phyloP scores from a whole-genome alignment of 345 rosid species.

The Dipteronia dyeriana region DNA sequence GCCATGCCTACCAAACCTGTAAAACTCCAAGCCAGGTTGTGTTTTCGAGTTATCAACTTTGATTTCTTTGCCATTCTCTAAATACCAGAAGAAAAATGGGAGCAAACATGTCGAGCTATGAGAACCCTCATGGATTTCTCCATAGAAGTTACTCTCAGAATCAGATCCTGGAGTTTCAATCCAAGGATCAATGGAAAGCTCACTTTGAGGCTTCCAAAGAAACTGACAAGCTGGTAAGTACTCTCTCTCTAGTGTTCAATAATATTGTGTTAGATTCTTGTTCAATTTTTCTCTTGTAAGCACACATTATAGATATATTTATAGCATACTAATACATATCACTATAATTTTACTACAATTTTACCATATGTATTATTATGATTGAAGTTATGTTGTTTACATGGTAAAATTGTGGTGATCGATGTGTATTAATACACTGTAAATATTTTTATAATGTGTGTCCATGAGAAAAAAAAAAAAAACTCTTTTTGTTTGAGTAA shows the following conservation, averaged over 20 bases:
- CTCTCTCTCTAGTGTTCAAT: not conserved
- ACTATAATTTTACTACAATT: no score
- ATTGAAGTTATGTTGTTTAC: no score
- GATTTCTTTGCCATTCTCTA: not conserved
- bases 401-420: no score
- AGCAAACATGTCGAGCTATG: slow-evolving; percentile 14
- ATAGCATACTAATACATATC: no score
- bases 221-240: slow-evolving; percentile 59
- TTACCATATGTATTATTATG: no score
- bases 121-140: not conserved
- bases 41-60: not conserved
- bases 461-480: no score
- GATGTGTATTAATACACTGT: no score
- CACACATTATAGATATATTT: no score
- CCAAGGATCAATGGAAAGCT: slow-evolving; percentile 57
- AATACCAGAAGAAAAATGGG: slow-evolving; percentile 26
- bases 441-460: no score
- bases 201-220: slow-evolving; percentile 53
- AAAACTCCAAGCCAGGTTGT: not conserved
- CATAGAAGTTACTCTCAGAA: slow-evolving; percentile 9
- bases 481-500: not conserved
- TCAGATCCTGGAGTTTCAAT: slow-evolving; percentile 46
- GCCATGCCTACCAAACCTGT: not conserved
- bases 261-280: not conserved
- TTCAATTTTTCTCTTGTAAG: no score